These are phyloP conservation scores for Penicillium sumatraense DNA, from an alignment of 2,329 filamentous ascomycete genomes.

Conservation along the genomic window DNA sequence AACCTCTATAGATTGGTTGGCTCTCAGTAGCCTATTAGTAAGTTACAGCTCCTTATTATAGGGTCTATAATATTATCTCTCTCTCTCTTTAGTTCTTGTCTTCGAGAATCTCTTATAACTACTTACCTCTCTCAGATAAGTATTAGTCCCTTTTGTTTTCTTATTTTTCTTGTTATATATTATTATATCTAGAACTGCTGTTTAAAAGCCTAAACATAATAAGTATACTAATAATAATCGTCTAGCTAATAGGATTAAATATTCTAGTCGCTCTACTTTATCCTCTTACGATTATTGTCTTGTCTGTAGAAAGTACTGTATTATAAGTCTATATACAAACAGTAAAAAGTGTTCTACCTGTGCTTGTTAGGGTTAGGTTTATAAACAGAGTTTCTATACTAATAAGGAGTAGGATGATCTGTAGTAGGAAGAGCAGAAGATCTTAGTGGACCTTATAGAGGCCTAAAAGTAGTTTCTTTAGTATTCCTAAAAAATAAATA, in stretches of 20 bases:
- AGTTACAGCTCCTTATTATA: not conserved
- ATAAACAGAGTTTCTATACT: not conserved
- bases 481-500: not conserved
- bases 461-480: not conserved
- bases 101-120: not conserved
- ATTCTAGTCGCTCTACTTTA: not conserved
- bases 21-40: not conserved
- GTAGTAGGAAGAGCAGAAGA: not conserved
- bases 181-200: not conserved
- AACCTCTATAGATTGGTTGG: not conserved
- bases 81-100: not conserved
- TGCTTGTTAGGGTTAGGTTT: not conserved
- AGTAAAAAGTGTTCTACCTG: not conserved
- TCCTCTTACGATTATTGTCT: not conserved
- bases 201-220: not conserved
- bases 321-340: not conserved
- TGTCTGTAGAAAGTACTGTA: not conserved
- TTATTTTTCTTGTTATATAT: not conserved
- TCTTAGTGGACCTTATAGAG: not conserved
- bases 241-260: not conserved
- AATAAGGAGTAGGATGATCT: not conserved
- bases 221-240: not conserved
- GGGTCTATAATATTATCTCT: not conserved
- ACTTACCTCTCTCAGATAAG: not conserved
- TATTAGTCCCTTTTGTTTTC: not conserved